phyloP scores from a whole-genome alignment of 495 filamentous ascomycete species.

The Lasiosphaeris hirsuta region DNA sequence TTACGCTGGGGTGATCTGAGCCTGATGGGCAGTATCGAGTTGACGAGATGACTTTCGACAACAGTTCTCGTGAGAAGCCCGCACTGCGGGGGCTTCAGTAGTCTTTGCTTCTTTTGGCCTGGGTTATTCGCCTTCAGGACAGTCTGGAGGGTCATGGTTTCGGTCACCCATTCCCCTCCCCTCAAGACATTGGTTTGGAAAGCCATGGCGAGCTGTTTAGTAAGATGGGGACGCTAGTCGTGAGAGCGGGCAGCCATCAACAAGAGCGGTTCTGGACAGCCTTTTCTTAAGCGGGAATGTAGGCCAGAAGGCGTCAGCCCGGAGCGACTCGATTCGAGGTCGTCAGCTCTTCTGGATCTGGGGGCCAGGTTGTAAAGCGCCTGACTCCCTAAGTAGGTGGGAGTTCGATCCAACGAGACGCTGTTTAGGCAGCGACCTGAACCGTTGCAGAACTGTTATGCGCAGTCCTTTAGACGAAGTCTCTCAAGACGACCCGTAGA shows the following conservation, averaged over 20 bases:
- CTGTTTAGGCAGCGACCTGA: constrained; percentile 3
- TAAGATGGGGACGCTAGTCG: not conserved
- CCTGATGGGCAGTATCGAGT: constrained; percentile 76
- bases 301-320: no score
- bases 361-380: no score
- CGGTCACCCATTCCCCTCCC: constrained; percentile 58
- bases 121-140: constrained; percentile 34
- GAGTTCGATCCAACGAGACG: not conserved
- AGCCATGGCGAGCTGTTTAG: constrained; percentile 21
- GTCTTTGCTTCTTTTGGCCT: constrained; percentile 19
- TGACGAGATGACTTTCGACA: constrained; percentile 68
- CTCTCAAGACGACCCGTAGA: no score
- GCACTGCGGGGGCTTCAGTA: constrained; percentile 44
- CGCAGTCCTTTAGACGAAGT: not conserved
- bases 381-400: no score
- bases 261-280: no score
- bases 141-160: constrained; percentile 43
- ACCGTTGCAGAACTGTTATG: not conserved
- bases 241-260: no score
- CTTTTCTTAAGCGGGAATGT: no score
- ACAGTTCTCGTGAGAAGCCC: constrained; percentile 77
- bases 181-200: constrained; percentile 54
- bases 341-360: no score
- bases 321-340: no score
- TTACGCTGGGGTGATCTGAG: constrained; percentile 66